These are phyloP conservation scores for Oxyria digyna DNA, from an alignment of 148 eudicot species.

Conservation along the genomic window DNA sequence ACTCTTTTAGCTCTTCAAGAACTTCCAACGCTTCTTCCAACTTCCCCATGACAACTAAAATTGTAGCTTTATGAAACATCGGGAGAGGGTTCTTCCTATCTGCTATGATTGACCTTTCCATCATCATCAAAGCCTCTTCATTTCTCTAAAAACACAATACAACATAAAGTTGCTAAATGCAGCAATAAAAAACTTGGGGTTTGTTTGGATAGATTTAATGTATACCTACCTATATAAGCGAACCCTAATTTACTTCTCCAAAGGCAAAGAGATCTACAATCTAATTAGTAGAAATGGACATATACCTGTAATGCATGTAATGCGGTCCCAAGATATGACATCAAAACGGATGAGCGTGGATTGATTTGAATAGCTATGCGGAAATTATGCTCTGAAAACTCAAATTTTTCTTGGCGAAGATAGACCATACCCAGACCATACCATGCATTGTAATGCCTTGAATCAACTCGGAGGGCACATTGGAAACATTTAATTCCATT, in stretches of 20 bases:
- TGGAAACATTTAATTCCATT: slow-evolving; percentile 84
- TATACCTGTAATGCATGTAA: slow-evolving; percentile 89
- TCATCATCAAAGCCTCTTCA: slow-evolving; percentile 74
- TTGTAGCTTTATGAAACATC: slow-evolving; percentile 84
- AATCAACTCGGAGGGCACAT: slow-evolving; percentile 70
- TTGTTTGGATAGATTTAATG: no score
- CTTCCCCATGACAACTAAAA: slow-evolving; percentile 63
- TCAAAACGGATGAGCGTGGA: slow-evolving; percentile 78
- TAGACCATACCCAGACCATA: slow-evolving; percentile 98
- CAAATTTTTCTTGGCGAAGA: slow-evolving; percentile 93
- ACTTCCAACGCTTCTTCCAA: slow-evolving; percentile 76
- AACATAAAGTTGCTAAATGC: background rate
- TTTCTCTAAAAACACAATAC: slow-evolving; percentile 41
- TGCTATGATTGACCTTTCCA: slow-evolving; percentile 77
- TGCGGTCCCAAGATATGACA: slow-evolving; percentile 95
- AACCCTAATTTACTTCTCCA: background rate
- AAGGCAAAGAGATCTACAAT: background rate
- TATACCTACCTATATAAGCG: no score
- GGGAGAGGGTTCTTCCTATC: slow-evolving; percentile 97
- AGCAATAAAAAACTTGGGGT: background rate
- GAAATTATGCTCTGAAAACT: slow-evolving; percentile 93
- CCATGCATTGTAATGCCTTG: slow-evolving; percentile 99
- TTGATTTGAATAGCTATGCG: slow-evolving; percentile 71
- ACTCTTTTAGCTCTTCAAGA: slow-evolving; percentile 89
- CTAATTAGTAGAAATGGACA: background rate